Evolutionary conservation across 208 protist species (phyloP), one percentile per base, ranked within the genome.

Genomic region (Naegleria gruberi): DNA sequence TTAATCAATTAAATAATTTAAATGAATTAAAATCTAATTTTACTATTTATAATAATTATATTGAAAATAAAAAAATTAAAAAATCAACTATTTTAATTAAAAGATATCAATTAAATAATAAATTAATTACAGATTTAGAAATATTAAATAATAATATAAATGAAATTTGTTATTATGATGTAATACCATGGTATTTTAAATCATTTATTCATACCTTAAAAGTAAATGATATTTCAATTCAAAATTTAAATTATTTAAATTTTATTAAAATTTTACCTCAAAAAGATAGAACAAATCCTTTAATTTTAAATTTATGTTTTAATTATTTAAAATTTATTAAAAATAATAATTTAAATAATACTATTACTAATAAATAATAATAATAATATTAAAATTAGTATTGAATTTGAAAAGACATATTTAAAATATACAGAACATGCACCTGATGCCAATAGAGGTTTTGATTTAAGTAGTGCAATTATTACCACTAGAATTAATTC

Each of bases 371-470:
- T 17, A 51, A 51, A 51, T n/a, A n/a, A n/a, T n/a, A n/a, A n/a
- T n/a, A n/a, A n/a, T n/a, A n/a, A n/a, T n/a, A n/a, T n/a, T n/a
- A n/a, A 4, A 83, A 44, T 45, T 83, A 2, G 34, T 44, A 43
- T 88, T 26, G 34, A 88, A 17, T 88, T 88, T 65, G 84, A 88
- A 10, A 88, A 88, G n/a, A 30, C n/a, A 5, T 88, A 46, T 65
- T 65, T 88, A 65, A 65, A 65, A 30, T 88, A 88, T 42, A 65
- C 45, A 30, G 44, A 57, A 30, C 45, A 88, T 88, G 41, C 84
- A 30, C 84, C 84, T 44, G 84, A 88, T 65, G 84, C 84, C 0
- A 88, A 88, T 42, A 57, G 84, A 88, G 84, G 84, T 40, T 88
- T 88, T 42, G 84, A 88, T 57, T 26, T 73, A 12, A 42, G 30